Base-by-base conservation (phyloP, 371 early-diverging fungal genomes). In the Lichtheimia ornata region DNA sequence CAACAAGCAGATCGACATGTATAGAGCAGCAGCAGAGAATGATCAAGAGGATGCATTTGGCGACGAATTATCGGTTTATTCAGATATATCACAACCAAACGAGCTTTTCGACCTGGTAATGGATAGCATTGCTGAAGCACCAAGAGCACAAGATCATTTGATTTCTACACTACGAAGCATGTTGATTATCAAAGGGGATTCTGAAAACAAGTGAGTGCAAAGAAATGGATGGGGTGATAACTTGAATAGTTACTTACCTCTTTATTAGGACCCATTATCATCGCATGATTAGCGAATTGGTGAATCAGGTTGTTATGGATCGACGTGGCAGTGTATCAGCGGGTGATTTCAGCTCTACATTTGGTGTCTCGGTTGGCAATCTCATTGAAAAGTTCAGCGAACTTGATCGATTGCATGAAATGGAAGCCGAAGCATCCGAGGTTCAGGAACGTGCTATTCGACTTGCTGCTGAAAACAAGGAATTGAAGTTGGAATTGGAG, bases 301-400 rank as follows among this genome's bases (percentile, higher is more conserved):
- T 93, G n/a, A 80, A 87, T 4, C 89, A 93, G 58, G 84, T 94
- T 5, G 92, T 94, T 1, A 83, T 93, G 71, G 92, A 94, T 59
- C 79, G 90, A 15, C 85, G 89, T 51, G 74, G 78, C 3, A 94
- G 62, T 79, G 91, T 20, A 82, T 88, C 59, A 12, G 43, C 47
- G 13, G 27, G 49, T 1, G 69, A 69, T 25, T 61, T 69, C 40
- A 58, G 50, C n/a, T 56, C 64, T 6, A 61, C 64, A 5, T 69
- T 58, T 35, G 62, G 62, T 27, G 64, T 69, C 53, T 81, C 82
- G 57, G 81, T 81, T 2, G 73, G 70, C 18, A 71, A 67, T 15
- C 77, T 94, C 58, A 81, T 94, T 27, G 79, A 87, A 57, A 86
- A 88, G 58, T 87, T 94, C 43, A 88, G 88, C 14, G 89, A 91